phyloP scores from a whole-genome alignment of 2,329 filamentous ascomycete genomes.

The Metarhizium anisopliae region DNA sequence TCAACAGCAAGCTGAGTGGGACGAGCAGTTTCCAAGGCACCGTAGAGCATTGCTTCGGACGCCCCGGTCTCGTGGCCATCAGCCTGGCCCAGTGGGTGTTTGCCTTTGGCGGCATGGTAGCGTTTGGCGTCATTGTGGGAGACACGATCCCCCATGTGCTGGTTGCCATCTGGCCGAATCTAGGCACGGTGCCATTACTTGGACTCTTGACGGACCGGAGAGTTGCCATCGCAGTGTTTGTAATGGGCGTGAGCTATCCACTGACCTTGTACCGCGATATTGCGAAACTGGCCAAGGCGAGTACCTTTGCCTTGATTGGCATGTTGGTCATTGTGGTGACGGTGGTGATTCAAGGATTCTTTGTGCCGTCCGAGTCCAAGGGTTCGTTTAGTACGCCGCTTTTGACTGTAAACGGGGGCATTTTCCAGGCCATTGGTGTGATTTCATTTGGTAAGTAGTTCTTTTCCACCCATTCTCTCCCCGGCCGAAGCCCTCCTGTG shows the following conservation, averaged over 20 bases:
- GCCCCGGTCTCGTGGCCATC: slow-evolving; percentile 80
- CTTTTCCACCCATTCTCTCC: background rate
- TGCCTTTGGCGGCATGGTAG: slow-evolving; percentile 97
- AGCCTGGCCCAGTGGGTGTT: slow-evolving; percentile 91
- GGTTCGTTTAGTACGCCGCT: slow-evolving; percentile 63
- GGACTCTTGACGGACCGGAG: slow-evolving; percentile 74
- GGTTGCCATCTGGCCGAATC: slow-evolving; percentile 67
- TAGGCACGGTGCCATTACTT: slow-evolving; percentile 65
- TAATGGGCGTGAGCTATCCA: slow-evolving; percentile 79
- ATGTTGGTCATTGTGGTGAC: slow-evolving; percentile 88
- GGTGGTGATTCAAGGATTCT: slow-evolving; percentile 73
- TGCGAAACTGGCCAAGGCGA: slow-evolving; percentile 95
- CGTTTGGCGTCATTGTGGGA: slow-evolving; percentile 94
- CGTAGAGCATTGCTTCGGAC: slow-evolving; percentile 91
- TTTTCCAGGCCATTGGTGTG: slow-evolving; percentile 94
- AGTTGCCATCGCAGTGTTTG: slow-evolving; percentile 80
- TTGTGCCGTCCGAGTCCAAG: slow-evolving; percentile 61
- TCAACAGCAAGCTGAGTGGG: slow-evolving; percentile 94
- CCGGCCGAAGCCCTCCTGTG: background rate
- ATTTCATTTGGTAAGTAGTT: slow-evolving; percentile 78
- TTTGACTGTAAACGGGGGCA: slow-evolving; percentile 72
- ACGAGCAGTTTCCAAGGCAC: slow-evolving; percentile 92
- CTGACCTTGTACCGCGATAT: slow-evolving; percentile 93
- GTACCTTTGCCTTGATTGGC: slow-evolving; percentile 82
- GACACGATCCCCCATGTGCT: slow-evolving; percentile 93